Evolutionary conservation across 148 eudicot genomes (phyloP), one percentile per base, ranked within the genome.

Genomic region (Vaccinium corymbosum): DNA sequence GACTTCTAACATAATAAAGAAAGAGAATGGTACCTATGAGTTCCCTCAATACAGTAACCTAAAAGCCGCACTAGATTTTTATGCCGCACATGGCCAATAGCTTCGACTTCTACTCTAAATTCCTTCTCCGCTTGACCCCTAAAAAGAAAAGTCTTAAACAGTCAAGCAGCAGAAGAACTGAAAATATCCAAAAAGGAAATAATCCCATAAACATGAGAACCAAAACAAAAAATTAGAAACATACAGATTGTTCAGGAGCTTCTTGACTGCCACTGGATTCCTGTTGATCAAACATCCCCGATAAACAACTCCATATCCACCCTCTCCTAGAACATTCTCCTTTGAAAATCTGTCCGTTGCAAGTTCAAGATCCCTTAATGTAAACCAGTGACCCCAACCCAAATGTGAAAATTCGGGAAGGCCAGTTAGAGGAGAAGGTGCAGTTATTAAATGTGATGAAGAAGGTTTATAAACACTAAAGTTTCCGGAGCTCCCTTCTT

Each of bases 321-420:
- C 95, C 85, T 93, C 95, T 22, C 95, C 95, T 73, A 93, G 85
- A 81, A 92, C 84, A 89, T 93, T 93, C 53, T 93, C 95, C 84
- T 93, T 92, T 22, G 94, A 87, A 84, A 93, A 93, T 50, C 93
- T 84, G 84, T 80, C 86, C 25, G 95, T 93, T 4, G 93, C 93
- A n/a, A 81, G 79, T 88, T 93, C 95, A 81, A 93, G 92, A 84
- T 93, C 95, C 84, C 95, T 90, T 77, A 93, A 83, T 0, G 95
- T 93, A 76, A 91, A 93, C 94, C 95, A 93, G 83, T 92, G 95
- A 53, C 95, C 95, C 95, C 95, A 93, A 80, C 95, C 95, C 88
- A 93, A 86, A 66, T 93, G 95, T 29, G 95, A 92, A 83, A 91
- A 89, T 59, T 92, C 95, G 71, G 95, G 95, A 83, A 92, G 85